Conservation (phyloP, 257 asterid genomes). For the Cordia subcordata region DNA sequence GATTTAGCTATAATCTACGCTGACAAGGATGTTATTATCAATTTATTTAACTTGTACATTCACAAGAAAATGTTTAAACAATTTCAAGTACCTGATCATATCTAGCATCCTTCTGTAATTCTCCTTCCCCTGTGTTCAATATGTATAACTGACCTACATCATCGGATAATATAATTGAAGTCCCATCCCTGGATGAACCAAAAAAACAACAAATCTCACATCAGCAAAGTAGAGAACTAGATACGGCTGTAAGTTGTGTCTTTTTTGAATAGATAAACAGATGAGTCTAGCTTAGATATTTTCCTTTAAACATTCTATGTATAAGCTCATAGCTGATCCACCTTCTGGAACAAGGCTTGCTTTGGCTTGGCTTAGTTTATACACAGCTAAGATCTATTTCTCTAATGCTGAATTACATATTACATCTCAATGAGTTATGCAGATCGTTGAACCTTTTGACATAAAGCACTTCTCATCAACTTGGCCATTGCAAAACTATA, state of each 20-base stretch:
- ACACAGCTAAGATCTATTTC: too few relatives aligned
- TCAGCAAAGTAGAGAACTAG: slow-evolving; percentile 1
- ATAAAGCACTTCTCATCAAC: too few relatives aligned
- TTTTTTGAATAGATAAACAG: neutral
- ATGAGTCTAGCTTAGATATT: neutral
- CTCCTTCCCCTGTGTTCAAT: slow-evolving; percentile 94
- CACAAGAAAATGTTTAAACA: slow-evolving; percentile 5
- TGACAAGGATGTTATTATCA: slow-evolving; percentile 7
- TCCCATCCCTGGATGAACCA: slow-evolving; percentile 94
- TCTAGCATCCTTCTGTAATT: slow-evolving; percentile 84
- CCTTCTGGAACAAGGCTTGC: too few relatives aligned
- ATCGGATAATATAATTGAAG: slow-evolving; percentile 93
- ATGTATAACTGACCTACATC: slow-evolving; percentile 89
- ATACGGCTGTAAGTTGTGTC: too few relatives aligned
- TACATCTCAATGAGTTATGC: too few relatives aligned
- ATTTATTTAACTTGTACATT: slow-evolving; percentile 7
- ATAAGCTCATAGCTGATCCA: too few relatives aligned
- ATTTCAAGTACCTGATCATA: slow-evolving; percentile 71
- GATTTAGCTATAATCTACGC: neutral
- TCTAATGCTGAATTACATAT: too few relatives aligned
- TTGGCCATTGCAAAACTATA: too few relatives aligned
- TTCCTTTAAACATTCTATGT: too few relatives aligned
- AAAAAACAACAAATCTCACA: slow-evolving; percentile 5
- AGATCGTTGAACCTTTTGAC: too few relatives aligned
- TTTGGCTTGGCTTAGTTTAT: too few relatives aligned